Evolutionary conservation across 1,284 basidiomycete species (phyloP).

Genomic region (Marasmius fiardii): DNA sequence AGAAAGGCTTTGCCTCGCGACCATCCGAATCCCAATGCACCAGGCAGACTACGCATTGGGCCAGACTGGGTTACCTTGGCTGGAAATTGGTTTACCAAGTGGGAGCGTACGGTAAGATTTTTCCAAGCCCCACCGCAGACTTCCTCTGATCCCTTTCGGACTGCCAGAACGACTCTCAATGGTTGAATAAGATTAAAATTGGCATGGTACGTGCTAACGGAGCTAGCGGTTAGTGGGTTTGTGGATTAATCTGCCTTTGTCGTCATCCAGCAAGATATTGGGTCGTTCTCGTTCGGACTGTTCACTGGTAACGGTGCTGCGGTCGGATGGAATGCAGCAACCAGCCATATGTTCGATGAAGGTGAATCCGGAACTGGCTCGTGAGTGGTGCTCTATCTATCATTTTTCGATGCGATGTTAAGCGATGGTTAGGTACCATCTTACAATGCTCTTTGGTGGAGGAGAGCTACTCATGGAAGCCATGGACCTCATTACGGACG

Average conservation of each 20-base stretch:
- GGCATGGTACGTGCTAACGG: constrained; percentile 30
- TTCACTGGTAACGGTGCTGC: constrained; percentile 36
- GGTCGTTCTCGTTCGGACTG: constrained; percentile 33
- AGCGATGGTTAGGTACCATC: constrained; percentile 27
- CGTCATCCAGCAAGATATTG: constrained; percentile 30
- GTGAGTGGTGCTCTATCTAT: constrained; percentile 25
- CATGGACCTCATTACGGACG: constrained; percentile 36
- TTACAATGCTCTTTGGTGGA: constrained; percentile 41
- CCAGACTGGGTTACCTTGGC: constrained; percentile 40
- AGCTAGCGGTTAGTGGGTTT: constrained; percentile 5
- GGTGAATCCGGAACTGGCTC: constrained; percentile 32
- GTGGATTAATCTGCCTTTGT: background rate
- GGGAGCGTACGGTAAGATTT: constrained; percentile 35
- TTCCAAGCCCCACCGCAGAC: background rate
- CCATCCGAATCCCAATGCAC: constrained; percentile 31
- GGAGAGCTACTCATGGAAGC: constrained; percentile 43
- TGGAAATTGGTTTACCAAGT: constrained; percentile 42
- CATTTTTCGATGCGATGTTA: background rate
- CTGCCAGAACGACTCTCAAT: constrained; percentile 31
- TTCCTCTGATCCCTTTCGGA: background rate
- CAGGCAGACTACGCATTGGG: constrained; percentile 36
- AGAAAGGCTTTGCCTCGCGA: constrained; percentile 32
- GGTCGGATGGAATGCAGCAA: constrained; percentile 40
- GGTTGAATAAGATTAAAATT: constrained; percentile 33
- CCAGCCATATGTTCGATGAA: constrained; percentile 36